phyloP scores from a whole-genome alignment of 371 early-diverging fungal species.

The Rhizomucor pusillus region DNA sequence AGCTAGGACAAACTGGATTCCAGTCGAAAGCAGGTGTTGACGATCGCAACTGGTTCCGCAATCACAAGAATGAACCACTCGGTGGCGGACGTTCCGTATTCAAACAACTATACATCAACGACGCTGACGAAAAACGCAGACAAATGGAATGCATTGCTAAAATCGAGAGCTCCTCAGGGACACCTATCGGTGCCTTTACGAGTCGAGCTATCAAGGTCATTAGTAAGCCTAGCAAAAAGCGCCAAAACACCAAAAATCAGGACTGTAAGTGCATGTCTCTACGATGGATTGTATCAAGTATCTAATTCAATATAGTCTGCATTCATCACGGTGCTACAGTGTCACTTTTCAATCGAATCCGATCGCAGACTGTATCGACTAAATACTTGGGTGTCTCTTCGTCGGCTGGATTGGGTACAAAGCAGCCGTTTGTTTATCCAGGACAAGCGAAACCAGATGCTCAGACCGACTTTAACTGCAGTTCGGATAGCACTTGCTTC shows the following conservation, averaged over 20 bases:
- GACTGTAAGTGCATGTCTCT: slow-evolving; percentile 28
- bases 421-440: slow-evolving; percentile 20
- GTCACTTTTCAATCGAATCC: slow-evolving; percentile 72
- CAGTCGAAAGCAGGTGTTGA: slow-evolving; percentile 6
- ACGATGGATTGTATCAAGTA: no score
- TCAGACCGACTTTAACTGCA: slow-evolving; percentile 4
- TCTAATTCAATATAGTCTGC: slow-evolving; percentile 47
- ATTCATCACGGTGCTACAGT: slow-evolving; percentile 73
- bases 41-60: slow-evolving; percentile 23
- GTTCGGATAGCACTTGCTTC: slow-evolving; percentile 22
- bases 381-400: slow-evolving; percentile 69
- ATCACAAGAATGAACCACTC: slow-evolving; percentile 21
- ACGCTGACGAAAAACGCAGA: slow-evolving; percentile 73
- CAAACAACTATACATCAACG: slow-evolving; percentile 72
- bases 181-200: slow-evolving; percentile 60
- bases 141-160: slow-evolving; percentile 64
- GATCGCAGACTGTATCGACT: slow-evolving; percentile 77
- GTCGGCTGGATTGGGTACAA: background rate
- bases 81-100: slow-evolving; percentile 64
- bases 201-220: slow-evolving; percentile 74
- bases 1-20: slow-evolving; percentile 33
- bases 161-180: slow-evolving; percentile 56
- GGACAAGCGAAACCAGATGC: slow-evolving; percentile 11
- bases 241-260: slow-evolving; percentile 73
- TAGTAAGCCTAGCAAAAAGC: slow-evolving; percentile 78